Percentiles rank a stretch among this genome's conserved stretches.
phyloP scores from a whole-genome alignment of 2,329 filamentous ascomycete genomes.

The Chaetomiaceae sp. region DNA sequence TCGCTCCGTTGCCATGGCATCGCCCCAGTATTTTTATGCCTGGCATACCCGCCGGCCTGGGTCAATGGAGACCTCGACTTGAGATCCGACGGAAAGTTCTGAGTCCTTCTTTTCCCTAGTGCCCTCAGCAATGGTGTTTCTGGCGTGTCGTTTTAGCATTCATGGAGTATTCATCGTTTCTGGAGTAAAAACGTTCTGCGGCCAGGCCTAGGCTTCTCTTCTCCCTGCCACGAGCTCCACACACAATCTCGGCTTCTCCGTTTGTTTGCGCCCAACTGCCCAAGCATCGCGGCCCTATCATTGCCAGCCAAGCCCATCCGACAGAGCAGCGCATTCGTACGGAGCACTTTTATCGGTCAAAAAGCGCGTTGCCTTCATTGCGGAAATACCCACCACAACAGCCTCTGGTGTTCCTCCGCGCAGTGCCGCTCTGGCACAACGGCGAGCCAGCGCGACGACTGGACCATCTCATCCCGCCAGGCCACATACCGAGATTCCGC shows the following conservation, averaged over 20 bases:
- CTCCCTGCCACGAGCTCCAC: neutral
- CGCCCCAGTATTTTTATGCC: conserved; percentile 4
- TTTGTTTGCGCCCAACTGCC: no score
- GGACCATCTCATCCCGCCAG: neutral
- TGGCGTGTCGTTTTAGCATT: neutral
- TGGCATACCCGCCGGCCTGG: conserved; percentile 9
- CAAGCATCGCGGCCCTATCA: neutral
- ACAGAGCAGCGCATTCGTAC: no score
- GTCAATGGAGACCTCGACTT: neutral
- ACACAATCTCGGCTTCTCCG: conserved; percentile 2
- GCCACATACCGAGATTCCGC: conserved; percentile 17
- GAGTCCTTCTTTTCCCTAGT: neutral
- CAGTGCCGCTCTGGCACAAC: no score
- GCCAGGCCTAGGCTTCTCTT: no score
- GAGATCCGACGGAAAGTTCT: conserved; percentile 1
- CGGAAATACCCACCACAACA: no score
- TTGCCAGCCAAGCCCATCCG: no score
- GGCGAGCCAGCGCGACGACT: neutral
- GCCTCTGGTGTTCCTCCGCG: no score
- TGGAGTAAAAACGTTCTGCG: no score
- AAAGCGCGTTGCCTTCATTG: no score
- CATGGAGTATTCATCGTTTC: neutral
- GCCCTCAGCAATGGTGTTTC: neutral
- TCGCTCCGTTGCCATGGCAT: conserved; percentile 21
- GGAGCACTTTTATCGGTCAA: no score